Percentiles rank a stretch among this genome's conserved stretches.
phyloP scores from a whole-genome alignment of 2,329 filamentous ascomycete genomes.

The Bisporella sp. region DNA sequence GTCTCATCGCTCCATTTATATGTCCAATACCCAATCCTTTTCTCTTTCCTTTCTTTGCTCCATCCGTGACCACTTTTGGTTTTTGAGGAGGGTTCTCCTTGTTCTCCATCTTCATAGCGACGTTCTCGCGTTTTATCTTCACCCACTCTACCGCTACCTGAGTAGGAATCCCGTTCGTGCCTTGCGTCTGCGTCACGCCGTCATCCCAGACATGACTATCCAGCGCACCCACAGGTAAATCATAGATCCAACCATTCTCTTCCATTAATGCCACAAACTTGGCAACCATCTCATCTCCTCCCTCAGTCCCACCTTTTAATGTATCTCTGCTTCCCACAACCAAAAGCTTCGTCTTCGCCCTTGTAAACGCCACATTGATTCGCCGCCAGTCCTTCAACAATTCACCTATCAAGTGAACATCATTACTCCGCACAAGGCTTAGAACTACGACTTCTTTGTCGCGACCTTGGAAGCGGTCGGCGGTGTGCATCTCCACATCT shows the following conservation, averaged over 20 bases:
- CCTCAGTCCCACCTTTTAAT: constrained; percentile 54
- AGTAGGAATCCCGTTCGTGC: no score
- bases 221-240: constrained; percentile 58
- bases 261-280: constrained; percentile 75
- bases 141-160: no score
- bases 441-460: constrained; percentile 92
- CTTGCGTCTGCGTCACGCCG: neutral
- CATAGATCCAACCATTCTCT: constrained; percentile 68
- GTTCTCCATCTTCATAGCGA: neutral
- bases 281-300: constrained; percentile 69
- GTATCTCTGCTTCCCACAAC: constrained; percentile 80
- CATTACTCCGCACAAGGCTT: constrained; percentile 81
- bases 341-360: constrained; percentile 85
- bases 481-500: constrained; percentile 88
- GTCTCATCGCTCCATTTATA: constrained; percentile 4
- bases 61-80: no score
- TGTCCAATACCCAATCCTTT: neutral
- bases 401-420: constrained; percentile 77
- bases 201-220: constrained; percentile 45
- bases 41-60: no score
- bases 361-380: constrained; percentile 92
- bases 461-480: constrained; percentile 91
- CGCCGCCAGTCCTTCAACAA: constrained; percentile 84
- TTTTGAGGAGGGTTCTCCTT: neutral
- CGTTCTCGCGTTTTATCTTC: no score